Conservation (phyloP, 1,139 yeast genomes). For the Sugiyamaella neomexicana region DNA sequence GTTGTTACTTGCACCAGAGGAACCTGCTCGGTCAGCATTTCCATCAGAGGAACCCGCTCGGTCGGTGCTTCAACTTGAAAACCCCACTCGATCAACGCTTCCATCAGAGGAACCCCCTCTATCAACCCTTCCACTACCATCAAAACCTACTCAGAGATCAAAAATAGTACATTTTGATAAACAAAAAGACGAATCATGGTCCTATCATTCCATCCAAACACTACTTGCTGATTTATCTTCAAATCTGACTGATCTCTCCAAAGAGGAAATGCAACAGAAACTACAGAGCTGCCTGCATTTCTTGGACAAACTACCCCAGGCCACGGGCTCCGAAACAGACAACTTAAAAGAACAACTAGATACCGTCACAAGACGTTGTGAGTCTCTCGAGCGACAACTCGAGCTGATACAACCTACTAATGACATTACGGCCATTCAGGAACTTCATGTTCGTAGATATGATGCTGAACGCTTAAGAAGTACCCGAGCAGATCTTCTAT, state of each 20-base stretch:
- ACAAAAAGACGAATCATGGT: not conserved
- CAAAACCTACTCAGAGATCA: not conserved
- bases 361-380: not conserved
- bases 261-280: slow-evolving; percentile 2
- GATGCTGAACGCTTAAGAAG: slow-evolving; percentile 17
- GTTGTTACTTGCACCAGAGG: too few species aligned
- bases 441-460: slow-evolving; percentile 12
- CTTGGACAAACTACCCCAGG: not conserved
- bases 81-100: too few species aligned
- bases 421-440: slow-evolving; percentile 8
- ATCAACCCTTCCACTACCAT: too few species aligned
- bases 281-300: not conserved
- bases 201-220: not conserved
- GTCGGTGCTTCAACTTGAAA: too few species aligned
- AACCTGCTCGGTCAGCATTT: too few species aligned
- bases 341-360: not conserved
- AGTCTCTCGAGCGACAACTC: not conserved
- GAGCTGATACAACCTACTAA: not conserved
- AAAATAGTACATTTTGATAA: not conserved
- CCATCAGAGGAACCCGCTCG: too few species aligned
- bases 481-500: slow-evolving; percentile 21
- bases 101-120: too few species aligned
- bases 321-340: not conserved
- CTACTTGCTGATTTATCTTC: not conserved
- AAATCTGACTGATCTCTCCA: not conserved